Percentiles rank a stretch among this genome's conserved stretches.
Conservation (phyloP, 208 protist species). For the Angomonas ambiguus region DNA sequence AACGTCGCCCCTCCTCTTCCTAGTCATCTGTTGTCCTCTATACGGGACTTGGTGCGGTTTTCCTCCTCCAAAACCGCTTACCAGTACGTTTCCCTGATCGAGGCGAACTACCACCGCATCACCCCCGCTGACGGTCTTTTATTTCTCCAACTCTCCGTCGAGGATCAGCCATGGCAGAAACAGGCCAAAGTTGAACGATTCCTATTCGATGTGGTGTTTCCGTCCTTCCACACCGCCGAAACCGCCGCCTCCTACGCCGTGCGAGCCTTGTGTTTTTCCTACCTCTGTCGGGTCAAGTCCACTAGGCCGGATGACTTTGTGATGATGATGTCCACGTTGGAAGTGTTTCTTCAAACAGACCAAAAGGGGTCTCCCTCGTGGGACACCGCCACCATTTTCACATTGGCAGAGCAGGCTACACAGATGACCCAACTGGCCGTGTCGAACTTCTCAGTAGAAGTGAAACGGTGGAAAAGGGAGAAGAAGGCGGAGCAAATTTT, state of each 20-base stretch:
- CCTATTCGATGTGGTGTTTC: background rate
- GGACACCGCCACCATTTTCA: background rate
- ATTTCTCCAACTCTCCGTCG: background rate
- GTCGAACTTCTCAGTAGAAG: slow-evolving; percentile 20
- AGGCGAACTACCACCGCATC: background rate
- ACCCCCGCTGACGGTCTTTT: background rate
- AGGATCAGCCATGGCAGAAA: background rate
- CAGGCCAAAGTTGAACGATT: slow-evolving; percentile 1
- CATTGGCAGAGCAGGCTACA: background rate
- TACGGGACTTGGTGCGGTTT: background rate
- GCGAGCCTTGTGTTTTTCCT: slow-evolving; percentile 35
- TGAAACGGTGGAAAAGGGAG: slow-evolving; percentile 10
- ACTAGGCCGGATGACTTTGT: slow-evolving; percentile 45
- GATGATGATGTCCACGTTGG: slow-evolving; percentile 17
- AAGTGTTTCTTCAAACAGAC: background rate
- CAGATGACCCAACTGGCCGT: background rate
- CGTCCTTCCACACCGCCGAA: background rate
- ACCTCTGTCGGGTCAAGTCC: slow-evolving; percentile 49
- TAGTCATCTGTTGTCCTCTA: background rate
- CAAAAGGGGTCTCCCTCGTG: no score
- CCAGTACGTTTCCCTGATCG: background rate
- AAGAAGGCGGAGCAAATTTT: background rate
- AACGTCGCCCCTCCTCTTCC: background rate
- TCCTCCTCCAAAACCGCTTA: background rate
- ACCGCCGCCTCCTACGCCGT: slow-evolving; percentile 24